Percentiles rank a stretch among this genome's conserved stretches.
These are phyloP conservation scores for Glonium stellatum DNA, from an alignment of 495 filamentous ascomycete species.

Conservation along the genomic window DNA sequence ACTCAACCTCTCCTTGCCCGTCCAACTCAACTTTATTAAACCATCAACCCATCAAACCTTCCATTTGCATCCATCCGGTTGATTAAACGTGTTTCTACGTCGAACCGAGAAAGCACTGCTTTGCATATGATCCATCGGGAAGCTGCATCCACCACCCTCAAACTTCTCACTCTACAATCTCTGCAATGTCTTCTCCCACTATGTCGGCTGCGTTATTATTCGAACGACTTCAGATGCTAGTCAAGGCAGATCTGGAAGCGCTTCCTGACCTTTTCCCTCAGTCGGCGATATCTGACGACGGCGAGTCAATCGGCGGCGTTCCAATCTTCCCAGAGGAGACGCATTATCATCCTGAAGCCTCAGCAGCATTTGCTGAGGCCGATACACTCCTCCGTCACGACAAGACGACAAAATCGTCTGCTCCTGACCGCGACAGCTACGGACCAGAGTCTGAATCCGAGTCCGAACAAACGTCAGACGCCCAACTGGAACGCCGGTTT, in stretches of 20 bases:
- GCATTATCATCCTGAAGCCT: background rate
- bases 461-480: background rate
- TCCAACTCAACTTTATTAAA: too few relatives aligned
- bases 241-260: conserved; percentile 11
- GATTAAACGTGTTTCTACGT: too few relatives aligned
- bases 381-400: background rate
- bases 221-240: conserved; percentile 9
- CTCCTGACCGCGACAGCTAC: too few relatives aligned
- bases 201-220: conserved; percentile 10
- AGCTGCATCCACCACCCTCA: background rate
- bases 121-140: background rate
- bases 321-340: background rate
- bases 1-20: too few relatives aligned
- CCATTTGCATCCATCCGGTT: too few relatives aligned
- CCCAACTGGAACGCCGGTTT: background rate
- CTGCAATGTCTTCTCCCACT: background rate
- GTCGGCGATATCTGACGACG: too few relatives aligned
- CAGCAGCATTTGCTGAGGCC: too few relatives aligned
- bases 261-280: conserved; percentile 8
- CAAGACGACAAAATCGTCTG: background rate
- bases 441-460: background rate
- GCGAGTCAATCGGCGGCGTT: conserved; percentile 8
- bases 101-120: too few relatives aligned
- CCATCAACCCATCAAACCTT: too few relatives aligned
- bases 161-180: background rate